Percentiles rank a stretch among this genome's conserved stretches.
These are phyloP conservation scores for Arabidopsis thaliana DNA, from an alignment of 345 rosid genomes.

Conservation along the genomic window TAIR10.1 NC_003071.7:1922501-1923000, in stretches of 20 bases:
- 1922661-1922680: not conserved
- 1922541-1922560: not conserved
- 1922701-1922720: not conserved
- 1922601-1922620: rapidly evolving
- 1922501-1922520: too few species aligned
- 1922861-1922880: not conserved
- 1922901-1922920: not conserved
- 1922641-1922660: not conserved
- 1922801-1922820: too few species aligned
- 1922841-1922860: not conserved
- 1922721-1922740: not conserved
- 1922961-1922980: not conserved
- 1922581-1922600: not conserved
- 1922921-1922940: not conserved
- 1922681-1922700: not conserved
- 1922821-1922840: not conserved
- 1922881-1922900: not conserved
- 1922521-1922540: not conserved
- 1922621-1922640: not conserved
- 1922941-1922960: not conserved
- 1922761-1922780: not conserved
- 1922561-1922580: not conserved
- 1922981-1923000: not conserved
- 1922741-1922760: not conserved
- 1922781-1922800: not conserved